Percentiles rank a stretch among this genome's conserved stretches.
phyloP scores from a whole-genome alignment of 208 protist genomes.

The Crithidia sp. region DNA sequence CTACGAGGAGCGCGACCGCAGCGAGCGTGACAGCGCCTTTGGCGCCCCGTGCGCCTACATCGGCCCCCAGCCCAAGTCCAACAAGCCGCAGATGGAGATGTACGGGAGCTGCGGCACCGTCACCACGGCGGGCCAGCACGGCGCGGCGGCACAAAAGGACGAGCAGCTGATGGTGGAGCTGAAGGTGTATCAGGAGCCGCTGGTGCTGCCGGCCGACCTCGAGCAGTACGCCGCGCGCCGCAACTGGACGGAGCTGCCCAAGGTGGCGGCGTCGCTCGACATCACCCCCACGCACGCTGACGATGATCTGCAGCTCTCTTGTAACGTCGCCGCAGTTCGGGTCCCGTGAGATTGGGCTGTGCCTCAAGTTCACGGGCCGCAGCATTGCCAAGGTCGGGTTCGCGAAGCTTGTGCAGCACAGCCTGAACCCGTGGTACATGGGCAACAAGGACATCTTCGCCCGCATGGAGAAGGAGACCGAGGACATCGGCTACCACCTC shows the following conservation, averaged over 20 bases:
- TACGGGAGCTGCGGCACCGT: constrained; percentile 67
- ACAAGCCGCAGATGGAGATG: constrained; percentile 33
- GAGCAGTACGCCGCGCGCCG: constrained; percentile 46
- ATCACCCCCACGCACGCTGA: constrained; percentile 57
- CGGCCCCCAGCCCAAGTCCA: constrained; percentile 65
- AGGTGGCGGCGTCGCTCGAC: constrained; percentile 57
- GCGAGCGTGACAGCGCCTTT: constrained; percentile 47
- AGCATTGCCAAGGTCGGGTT: constrained; percentile 80
- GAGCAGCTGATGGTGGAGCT: constrained; percentile 48
- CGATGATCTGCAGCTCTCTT: constrained; percentile 74
- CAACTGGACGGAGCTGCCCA: constrained; percentile 80
- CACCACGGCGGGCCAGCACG: constrained; percentile 38
- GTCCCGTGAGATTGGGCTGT: constrained; percentile 85
- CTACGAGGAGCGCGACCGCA: constrained; percentile 75
- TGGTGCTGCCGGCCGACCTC: constrained; percentile 59
- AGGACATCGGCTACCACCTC: constrained; percentile 70
- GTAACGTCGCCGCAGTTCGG: constrained; percentile 79
- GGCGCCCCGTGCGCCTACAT: constrained; percentile 76
- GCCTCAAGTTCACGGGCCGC: constrained; percentile 76
- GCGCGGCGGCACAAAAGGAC: constrained; percentile 28
- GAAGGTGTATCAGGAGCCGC: constrained; percentile 44
- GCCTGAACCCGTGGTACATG: constrained; percentile 81
- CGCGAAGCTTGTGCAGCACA: constrained; percentile 71
- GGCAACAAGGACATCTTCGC: constrained; percentile 73
- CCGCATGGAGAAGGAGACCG: constrained; percentile 65